Evolutionary conservation across 2,329 filamentous ascomycete genomes (phyloP).

Genomic region (Aaosphaeria arxii): DNA sequence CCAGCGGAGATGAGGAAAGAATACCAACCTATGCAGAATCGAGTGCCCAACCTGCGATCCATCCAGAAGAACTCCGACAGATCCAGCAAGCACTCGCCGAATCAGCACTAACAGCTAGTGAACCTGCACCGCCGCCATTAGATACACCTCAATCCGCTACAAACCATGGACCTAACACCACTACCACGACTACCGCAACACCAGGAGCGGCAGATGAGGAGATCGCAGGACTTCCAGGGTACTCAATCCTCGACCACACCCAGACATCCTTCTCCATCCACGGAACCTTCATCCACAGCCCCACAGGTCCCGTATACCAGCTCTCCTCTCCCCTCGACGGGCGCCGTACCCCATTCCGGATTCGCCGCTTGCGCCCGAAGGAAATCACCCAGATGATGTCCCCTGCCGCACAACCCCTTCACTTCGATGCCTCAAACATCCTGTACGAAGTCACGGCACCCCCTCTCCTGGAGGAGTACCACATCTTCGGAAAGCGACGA

Average conservation of each 20-base stretch:
- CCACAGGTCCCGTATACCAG: constrained; percentile 20
- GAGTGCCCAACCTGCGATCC: not conserved
- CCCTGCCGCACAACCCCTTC: constrained; percentile 4
- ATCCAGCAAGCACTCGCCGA: not conserved
- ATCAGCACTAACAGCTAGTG: not conserved
- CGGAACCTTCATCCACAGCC: constrained; percentile 24
- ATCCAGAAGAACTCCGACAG: not conserved
- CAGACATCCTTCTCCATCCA: constrained; percentile 21
- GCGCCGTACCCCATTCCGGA: constrained; percentile 14
- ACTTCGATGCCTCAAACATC: constrained; percentile 13
- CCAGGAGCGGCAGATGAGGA: constrained; percentile 6
- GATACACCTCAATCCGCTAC: not conserved
- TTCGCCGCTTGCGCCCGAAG: constrained; percentile 16
- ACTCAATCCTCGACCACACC: constrained; percentile 17
- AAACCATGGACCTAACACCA: not conserved
- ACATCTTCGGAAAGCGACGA: constrained; percentile 13
- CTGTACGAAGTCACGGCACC: constrained; percentile 26
- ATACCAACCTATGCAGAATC: constrained; percentile 7
- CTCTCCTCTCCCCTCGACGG: constrained; percentile 22
- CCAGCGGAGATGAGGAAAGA: not conserved
- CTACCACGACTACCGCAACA: not conserved
- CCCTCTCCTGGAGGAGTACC: constrained; percentile 10
- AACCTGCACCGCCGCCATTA: not conserved
- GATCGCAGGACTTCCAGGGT: constrained; percentile 8
- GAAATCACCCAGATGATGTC: constrained; percentile 15